Evolutionary conservation across 202 grass and related monocot species (phyloP), one percentile per base, ranked within the genome.

Genomic region (Digitaria exilis): DNA sequence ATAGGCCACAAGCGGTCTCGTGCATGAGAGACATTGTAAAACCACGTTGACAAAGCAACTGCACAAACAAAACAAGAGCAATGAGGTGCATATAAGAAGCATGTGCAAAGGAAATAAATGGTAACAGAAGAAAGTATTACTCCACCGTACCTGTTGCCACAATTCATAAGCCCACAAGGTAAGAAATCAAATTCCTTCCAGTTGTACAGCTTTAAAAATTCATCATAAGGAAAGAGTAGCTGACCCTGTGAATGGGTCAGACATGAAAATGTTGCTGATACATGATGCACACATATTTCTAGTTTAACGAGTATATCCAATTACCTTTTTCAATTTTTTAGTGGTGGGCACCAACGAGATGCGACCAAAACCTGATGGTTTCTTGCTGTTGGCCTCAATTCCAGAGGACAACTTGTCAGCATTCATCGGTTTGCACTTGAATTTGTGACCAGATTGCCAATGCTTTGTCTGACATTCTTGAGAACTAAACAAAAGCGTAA

Each of bases 41-140:
- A 99, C 96, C 71, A 99, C 96, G 82, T 99, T 99, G 77, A 91
- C 96, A 87, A 92, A 99, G 89, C 96, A 99, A 81, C 96, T 99
- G 91, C 78, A 92, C 9, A 75, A 18, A 78, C 79, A 65, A 70
- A 92, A 89, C 25, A 49, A 31, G 42, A 76, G 76, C 21, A 60
- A 84, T 49, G 42, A 90, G 61, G 86, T 87, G 45, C 14, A 52
- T 69, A 75, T 75, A 71, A 80, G 44, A 80, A 72, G 12, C 29
- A 82, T 49, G 19, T 84, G 52, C 37, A 69, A 52, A 85, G 34
- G 13, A 25, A 91, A 87, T 19, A 66, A 48, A 65, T 44, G 51
- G 28, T 62, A 56, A 29, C 41, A 31, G 61, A 25, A 76, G 32
- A 51, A 74, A 62, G 26, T 44, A 80, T 52, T 57, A 44, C 65